phyloP scores from a whole-genome alignment of 495 filamentous ascomycete species.

The Xylaria scruposa region DNA sequence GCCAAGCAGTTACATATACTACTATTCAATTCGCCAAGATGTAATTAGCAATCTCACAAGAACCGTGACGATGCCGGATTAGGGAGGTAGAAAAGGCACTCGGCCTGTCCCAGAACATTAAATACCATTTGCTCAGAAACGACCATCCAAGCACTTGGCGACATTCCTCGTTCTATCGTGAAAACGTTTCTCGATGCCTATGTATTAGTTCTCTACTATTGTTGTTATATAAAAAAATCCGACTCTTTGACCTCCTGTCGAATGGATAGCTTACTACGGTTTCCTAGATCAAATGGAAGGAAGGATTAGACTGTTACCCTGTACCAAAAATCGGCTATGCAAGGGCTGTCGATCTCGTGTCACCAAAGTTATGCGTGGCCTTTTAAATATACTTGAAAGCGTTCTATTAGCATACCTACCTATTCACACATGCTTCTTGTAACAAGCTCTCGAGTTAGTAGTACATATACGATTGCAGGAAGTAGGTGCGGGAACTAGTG shows the following conservation, averaged over 20 bases:
- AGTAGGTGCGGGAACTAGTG: not conserved
- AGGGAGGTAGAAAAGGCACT: conserved; percentile 9
- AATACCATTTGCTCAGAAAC: not conserved
- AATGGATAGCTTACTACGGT: not conserved
- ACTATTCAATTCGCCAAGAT: not conserved
- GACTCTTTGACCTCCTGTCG: not conserved
- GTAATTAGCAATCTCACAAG: not conserved
- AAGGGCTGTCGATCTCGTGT: conserved; percentile 11
- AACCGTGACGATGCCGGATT: not conserved
- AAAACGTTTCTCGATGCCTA: not conserved
- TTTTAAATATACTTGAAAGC: not conserved
- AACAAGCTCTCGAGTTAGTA: not conserved
- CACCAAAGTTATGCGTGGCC: not conserved
- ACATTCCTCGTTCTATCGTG: not conserved
- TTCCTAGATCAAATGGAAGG: not conserved
- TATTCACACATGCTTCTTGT: not conserved
- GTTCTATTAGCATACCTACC: not conserved
- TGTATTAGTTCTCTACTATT: not conserved
- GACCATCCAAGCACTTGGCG: not conserved
- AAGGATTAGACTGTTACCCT: not conserved
- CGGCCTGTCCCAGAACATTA: not conserved
- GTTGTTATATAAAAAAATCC: not conserved
- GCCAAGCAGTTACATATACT: not conserved
- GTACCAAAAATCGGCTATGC: not conserved
- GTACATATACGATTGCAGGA: not conserved